Conservation (phyloP, 202 grass and related monocot species). For the Carex arenaria region DNA sequence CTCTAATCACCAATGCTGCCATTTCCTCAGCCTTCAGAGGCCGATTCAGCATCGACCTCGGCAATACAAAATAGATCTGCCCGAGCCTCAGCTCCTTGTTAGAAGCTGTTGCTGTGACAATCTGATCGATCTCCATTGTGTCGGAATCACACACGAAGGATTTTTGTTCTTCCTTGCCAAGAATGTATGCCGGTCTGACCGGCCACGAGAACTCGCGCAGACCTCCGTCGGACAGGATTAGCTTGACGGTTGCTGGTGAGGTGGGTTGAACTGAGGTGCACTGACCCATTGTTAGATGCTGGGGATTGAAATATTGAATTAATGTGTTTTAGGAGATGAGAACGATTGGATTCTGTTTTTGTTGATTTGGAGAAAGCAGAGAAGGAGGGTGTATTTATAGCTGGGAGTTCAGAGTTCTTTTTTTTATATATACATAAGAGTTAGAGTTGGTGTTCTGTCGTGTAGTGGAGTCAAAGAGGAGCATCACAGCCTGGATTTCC, state of each 20-base stretch:
- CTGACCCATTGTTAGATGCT: constrained; percentile 38
- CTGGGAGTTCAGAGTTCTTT: background rate
- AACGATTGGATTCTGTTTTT: background rate
- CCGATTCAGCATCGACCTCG: constrained; percentile 37
- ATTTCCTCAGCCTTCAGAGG: constrained; percentile 48
- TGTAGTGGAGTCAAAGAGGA: constrained; percentile 27
- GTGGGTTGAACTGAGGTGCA: constrained; percentile 36
- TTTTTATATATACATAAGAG: too few species aligned
- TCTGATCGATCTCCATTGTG: constrained; percentile 55
- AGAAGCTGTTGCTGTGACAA: constrained; percentile 22
- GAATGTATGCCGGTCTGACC: constrained; percentile 23
- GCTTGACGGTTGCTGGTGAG: constrained; percentile 35
- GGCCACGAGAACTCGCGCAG: constrained; percentile 53
- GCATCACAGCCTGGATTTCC: constrained; percentile 49
- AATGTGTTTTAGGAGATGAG: background rate
- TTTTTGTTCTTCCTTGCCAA: constrained; percentile 32
- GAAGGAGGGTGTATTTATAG: background rate
- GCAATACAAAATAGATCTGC: constrained; percentile 88
- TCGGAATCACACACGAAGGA: constrained; percentile 87
- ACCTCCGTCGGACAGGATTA: constrained; percentile 54
- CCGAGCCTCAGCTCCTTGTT: constrained; percentile 47
- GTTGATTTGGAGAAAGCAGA: constrained; percentile 14
- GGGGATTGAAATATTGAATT: too few species aligned
- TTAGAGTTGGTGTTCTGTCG: constrained; percentile 27
- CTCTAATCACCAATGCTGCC: constrained; percentile 51